Evolutionary conservation across 495 filamentous ascomycete genomes (phyloP).

Genomic region (Opeltia flavorubescens): DNA sequence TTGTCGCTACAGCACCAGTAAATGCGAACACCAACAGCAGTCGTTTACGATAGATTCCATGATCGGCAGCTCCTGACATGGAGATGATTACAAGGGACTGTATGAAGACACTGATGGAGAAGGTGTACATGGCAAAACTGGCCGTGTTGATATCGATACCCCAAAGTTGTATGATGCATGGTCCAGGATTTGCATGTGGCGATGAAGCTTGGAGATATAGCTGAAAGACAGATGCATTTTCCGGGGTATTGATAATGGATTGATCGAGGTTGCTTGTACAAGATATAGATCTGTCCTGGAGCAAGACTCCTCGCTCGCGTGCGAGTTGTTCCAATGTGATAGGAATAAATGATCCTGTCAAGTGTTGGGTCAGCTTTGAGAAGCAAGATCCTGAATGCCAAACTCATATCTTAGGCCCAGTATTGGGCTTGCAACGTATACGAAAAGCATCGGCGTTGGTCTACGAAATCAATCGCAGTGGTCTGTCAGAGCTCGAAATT

Average conservation of each 20-base stretch:
- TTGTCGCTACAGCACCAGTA: slow-evolving; percentile 64
- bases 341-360: slow-evolving; percentile 81
- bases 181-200: slow-evolving; percentile 28
- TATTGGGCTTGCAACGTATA: too few relatives aligned
- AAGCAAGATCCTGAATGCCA: too few relatives aligned
- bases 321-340: slow-evolving; percentile 90
- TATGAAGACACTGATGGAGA: slow-evolving; percentile 77
- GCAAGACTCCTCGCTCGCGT: slow-evolving; percentile 71
- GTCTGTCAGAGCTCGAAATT: too few relatives aligned
- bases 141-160: slow-evolving; percentile 87
- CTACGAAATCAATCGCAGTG: too few relatives aligned
- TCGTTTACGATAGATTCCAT: slow-evolving; percentile 82
- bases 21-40: slow-evolving; percentile 74
- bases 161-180: slow-evolving; percentile 72
- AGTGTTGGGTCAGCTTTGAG: too few relatives aligned
- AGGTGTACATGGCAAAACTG: slow-evolving; percentile 97
- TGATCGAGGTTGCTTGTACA: slow-evolving; percentile 43
- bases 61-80: slow-evolving; percentile 91
- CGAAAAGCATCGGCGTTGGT: too few relatives aligned
- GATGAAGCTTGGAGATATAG: slow-evolving; percentile 10
- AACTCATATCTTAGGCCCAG: too few relatives aligned
- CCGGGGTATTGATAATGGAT: slow-evolving; percentile 22
- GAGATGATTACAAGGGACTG: slow-evolving; percentile 86
- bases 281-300: slow-evolving; percentile 57
- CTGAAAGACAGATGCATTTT: too few relatives aligned